Evolutionary conservation across 2,329 filamentous ascomycete genomes (phyloP), one percentile per base, ranked within the genome.

Genomic region (Madurella mycetomatis): DNA sequence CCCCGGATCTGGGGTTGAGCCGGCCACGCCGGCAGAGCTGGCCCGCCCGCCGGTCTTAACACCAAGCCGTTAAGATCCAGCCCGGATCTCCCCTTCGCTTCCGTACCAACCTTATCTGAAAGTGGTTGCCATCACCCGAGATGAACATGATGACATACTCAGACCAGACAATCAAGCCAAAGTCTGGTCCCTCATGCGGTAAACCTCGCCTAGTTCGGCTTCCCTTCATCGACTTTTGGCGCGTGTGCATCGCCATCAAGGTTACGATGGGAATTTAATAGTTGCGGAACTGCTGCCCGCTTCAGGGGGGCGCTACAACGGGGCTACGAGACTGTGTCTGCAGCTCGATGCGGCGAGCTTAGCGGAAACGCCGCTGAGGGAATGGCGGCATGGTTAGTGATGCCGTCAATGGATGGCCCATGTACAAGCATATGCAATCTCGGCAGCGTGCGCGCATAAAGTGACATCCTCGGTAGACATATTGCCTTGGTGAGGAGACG

Each of bases 41-140:
- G 42, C 44, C 56, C 48, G 49, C 37, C 41, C 18, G 39, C 32
- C 12, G 46, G 47, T 43, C 40, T 46, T 55, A 49, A 54, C 25
- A 56, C 40, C 41, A 41, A 25, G 53, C 39, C 40, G 41, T 45
- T 53, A 54, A 54, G 42, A 18, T n/a, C 42, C 53, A 56, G 57
- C 52, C 57, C 57, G 56, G 56, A 53, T 56, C 54, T 60, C 43
- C 42, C 53, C 46, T 53, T 47, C 43, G 47, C 45, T 56, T 51
- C 55, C 56, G 50, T 54, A 44, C 55, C 60, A 57, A 57, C 60
- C 50, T 60, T 57, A 58, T 54, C 50, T 42, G 45, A 37, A 37
- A 15, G 34, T 9, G 34, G 9, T 37, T 16, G 18, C 43, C 30
- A 44, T 18, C 31, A n/a, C 19, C 37, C 25, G 46, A 32, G 30